Conservation (phyloP, 1,284 basidiomycete species). For the Ustanciosporium gigantosporum region DNA sequence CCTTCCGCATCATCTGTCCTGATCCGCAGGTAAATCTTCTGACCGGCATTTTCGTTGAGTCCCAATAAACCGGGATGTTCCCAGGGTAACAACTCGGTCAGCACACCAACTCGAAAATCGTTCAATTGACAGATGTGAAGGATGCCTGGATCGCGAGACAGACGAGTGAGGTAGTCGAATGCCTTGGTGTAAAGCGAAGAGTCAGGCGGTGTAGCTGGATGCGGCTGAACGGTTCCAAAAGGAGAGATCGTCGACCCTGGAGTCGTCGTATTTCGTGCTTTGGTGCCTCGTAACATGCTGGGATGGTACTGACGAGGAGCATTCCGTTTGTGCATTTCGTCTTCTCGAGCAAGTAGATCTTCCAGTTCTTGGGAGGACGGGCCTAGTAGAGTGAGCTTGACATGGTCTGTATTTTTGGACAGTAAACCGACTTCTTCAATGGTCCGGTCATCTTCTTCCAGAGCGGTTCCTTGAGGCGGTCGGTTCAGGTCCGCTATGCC, state of each 20-base stretch:
- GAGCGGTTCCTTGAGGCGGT: background rate
- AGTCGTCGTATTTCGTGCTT: conserved; percentile 26
- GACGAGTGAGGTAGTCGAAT: conserved; percentile 28
- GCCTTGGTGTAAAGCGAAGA: conserved; percentile 28
- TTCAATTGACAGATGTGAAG: conserved; percentile 52
- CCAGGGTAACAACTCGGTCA: conserved; percentile 54
- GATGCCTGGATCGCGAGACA: conserved; percentile 46
- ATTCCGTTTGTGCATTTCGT: conserved; percentile 27
- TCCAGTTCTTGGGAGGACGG: conserved; percentile 34
- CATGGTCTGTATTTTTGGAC: background rate
- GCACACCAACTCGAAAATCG: conserved; percentile 34
- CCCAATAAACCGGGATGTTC: conserved; percentile 51
- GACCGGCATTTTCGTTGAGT: conserved; percentile 53
- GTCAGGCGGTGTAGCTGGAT: conserved; percentile 20
- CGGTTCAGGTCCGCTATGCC: conserved; percentile 22
- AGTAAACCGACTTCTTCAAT: conserved; percentile 16
- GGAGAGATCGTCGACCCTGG: conserved; percentile 12
- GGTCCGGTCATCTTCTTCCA: conserved; percentile 6
- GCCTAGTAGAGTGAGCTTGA: conserved; percentile 39
- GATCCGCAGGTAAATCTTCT: conserved; percentile 48
- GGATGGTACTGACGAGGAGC: conserved; percentile 47
- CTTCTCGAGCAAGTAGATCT: conserved; percentile 12
- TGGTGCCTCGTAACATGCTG: conserved; percentile 43
- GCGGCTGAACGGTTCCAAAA: conserved; percentile 34
- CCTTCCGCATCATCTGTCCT: conserved; percentile 53